Percentiles rank a stretch among this genome's conserved stretches.
These are phyloP conservation scores for Ilyonectria sp. DNA, from an alignment of 2,329 filamentous ascomycete genomes.

Conservation along the genomic window DNA sequence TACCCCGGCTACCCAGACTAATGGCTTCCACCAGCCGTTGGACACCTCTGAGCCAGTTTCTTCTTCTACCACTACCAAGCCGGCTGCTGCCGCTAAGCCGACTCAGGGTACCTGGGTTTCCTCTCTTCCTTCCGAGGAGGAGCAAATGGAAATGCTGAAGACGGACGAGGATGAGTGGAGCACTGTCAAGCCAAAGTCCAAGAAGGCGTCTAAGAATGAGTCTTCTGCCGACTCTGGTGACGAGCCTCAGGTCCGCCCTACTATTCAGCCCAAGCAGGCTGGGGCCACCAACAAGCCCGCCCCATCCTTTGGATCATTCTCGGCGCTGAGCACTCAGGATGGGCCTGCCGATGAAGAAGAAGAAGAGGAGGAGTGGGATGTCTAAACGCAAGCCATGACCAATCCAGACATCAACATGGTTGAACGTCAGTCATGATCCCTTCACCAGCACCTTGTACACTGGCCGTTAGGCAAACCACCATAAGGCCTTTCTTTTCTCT, in stretches of 20 bases:
- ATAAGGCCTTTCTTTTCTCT: conserved; percentile 31
- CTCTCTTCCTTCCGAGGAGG: conserved; percentile 72
- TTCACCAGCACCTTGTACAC: conserved; percentile 25
- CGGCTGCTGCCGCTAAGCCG: conserved; percentile 52
- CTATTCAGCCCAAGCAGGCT: conserved; percentile 51
- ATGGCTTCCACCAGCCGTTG: conserved; percentile 64
- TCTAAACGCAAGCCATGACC: conserved; percentile 52
- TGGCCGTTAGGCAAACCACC: conserved; percentile 22
- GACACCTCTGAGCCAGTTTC: conserved; percentile 69
- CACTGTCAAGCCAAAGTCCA: conserved; percentile 68
- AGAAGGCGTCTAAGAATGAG: conserved; percentile 60
- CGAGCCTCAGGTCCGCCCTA: conserved; percentile 50
- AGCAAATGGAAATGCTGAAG: conserved; percentile 72
- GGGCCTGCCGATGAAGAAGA: conserved; percentile 58
- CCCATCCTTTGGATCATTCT: conserved; percentile 63
- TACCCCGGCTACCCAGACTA: conserved; percentile 48
- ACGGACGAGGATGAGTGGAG: conserved; percentile 70
- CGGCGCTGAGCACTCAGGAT: conserved; percentile 62
- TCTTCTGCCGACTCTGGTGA: conserved; percentile 54
- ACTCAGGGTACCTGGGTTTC: conserved; percentile 63
- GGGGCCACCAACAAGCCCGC: conserved; percentile 51
- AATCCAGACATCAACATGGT: conserved; percentile 8
- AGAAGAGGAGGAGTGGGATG: conserved; percentile 66
- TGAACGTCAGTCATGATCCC: conserved; percentile 7
- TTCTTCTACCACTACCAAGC: conserved; percentile 45